phyloP scores from a whole-genome alignment of 306 rosid species.

The Rosa lucieae region DNA sequence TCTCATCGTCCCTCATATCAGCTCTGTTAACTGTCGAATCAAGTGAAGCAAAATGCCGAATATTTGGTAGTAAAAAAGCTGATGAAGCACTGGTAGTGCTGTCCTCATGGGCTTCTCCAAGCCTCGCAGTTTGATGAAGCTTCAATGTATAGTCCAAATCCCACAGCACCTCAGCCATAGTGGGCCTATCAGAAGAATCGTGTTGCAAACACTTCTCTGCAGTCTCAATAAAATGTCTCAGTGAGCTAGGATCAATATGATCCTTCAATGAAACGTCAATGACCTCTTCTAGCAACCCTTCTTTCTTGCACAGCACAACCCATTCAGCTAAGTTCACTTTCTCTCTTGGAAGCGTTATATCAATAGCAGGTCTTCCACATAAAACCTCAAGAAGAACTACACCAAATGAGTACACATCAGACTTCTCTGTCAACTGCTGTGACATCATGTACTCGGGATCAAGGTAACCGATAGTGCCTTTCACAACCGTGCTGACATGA shows the following conservation, averaged over 20 bases:
- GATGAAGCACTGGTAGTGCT: conserved; percentile 31
- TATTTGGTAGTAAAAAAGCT: conserved; percentile 12
- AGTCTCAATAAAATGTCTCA: conserved; percentile 42
- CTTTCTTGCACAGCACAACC: conserved; percentile 47
- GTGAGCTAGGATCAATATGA: conserved; percentile 45
- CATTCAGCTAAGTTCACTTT: conserved; percentile 51
- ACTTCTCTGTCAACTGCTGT: conserved; percentile 46
- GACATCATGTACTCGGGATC: conserved; percentile 53
- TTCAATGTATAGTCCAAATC: conserved; percentile 53
- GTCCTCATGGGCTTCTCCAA: conserved; percentile 41
- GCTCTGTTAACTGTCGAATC: conserved; percentile 14
- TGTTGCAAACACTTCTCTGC: conserved; percentile 44
- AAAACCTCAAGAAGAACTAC: conserved; percentile 52
- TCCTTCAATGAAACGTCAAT: conserved; percentile 41
- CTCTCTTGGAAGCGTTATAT: conserved; percentile 38
- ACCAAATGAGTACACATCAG: conserved; percentile 55
- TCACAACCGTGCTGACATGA: conserved; percentile 49
- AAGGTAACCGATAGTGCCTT: conserved; percentile 54
- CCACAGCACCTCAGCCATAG: conserved; percentile 56
- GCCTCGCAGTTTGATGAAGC: conserved; percentile 42
- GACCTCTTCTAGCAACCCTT: conserved; percentile 40
- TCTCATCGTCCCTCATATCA: conserved; percentile 14
- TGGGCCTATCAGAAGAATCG: conserved; percentile 36
- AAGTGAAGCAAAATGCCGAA: conserved; percentile 27
- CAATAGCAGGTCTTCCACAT: conserved; percentile 50